Evolutionary conservation across 257 asterid species (phyloP), one percentile per base, ranked within the genome.

Genomic region (Plantago elongata): DNA sequence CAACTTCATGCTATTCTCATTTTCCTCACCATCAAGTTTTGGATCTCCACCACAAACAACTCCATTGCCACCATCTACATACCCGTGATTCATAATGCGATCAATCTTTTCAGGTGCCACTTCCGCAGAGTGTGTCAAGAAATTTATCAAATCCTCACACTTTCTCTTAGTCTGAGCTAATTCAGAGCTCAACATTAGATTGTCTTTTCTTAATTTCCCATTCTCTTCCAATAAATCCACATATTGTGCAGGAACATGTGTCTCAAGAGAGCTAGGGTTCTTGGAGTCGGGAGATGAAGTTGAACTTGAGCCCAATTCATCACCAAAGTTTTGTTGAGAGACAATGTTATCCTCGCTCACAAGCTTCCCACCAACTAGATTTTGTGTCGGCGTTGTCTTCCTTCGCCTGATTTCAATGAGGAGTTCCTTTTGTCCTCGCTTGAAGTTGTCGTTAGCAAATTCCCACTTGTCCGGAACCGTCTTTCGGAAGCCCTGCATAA

Each of bases 381-480:
- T 68, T 12, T 67, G 82, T 0, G 76, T 9, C 0, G 72, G 60
- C 22, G 62, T 60, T 0, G 87, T 74, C 68, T 83, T 90, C 47
- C 96, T 80, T 22, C 98, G 96, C 9, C 83, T 84, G 51, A 90
- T 90, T 11, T 70, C 76, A 0, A 75, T 64, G 40, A 90, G 89
- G 55, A 90, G 86, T 52, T 84, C 91, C 22, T 75, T 79, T 5
- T 82, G 75, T 15, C 84, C 96, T 56, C 85, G 86, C 80, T 71
- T 74, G 77, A 90, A 90, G 67, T 78, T 65, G 13, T 88, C 95
- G 52, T 88, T 90, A 37, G 96, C 95, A 13, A 90, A 90, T 69
- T 90, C 98, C 98, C 98, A 90, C 52, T 88, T 88, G 70, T 90
- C 95, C 0, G 96, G 94, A 52, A 84, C 94, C 0, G 71, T 85